Evolutionary conservation across 352 stramenopile genomes (phyloP).

Genomic region (Globisporangium apiculatum): DNA sequence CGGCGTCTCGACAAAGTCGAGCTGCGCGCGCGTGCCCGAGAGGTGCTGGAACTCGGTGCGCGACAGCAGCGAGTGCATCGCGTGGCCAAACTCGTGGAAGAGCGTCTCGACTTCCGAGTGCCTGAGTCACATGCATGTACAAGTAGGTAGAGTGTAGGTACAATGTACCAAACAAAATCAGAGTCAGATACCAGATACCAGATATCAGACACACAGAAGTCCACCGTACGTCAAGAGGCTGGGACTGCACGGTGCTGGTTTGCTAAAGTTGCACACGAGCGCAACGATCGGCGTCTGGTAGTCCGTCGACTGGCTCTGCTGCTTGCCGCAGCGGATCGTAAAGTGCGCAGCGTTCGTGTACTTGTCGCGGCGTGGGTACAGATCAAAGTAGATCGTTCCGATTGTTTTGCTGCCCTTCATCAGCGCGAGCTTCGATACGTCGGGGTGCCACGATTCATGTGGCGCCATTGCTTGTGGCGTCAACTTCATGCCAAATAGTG

Average conservation of each 20-base stretch:
- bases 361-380: slow-evolving; percentile 88
- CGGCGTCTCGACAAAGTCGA: slow-evolving; percentile 95
- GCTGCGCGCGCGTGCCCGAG: slow-evolving; percentile 88
- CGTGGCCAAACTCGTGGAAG: slow-evolving; percentile 96
- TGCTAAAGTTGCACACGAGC: slow-evolving; percentile 89
- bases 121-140: not conserved
- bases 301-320: slow-evolving; percentile 17
- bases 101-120: slow-evolving; percentile 95
- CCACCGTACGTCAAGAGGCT: slow-evolving; percentile 56
- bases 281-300: slow-evolving; percentile 95
- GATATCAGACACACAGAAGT: not conserved
- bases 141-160: slow-evolving; percentile 25
- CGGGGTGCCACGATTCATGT: slow-evolving; percentile 86
- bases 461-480: slow-evolving; percentile 64
- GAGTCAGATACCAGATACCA: not conserved
- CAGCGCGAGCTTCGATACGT: slow-evolving; percentile 89
- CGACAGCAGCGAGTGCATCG: slow-evolving; percentile 94
- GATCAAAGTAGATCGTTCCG: slow-evolving; percentile 93
- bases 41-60: slow-evolving; percentile 97
- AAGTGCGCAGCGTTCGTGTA: slow-evolving; percentile 92
- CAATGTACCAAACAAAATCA: not conserved
- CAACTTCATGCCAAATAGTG: slow-evolving; percentile 90
- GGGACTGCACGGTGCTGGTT: slow-evolving; percentile 57
- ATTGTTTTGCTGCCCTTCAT: slow-evolving; percentile 49
- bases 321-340: slow-evolving; percentile 93